These are phyloP conservation scores for Aureobasidium pullulans DNA, from an alignment of 2,329 filamentous ascomycete species.

Conservation along the genomic window DNA sequence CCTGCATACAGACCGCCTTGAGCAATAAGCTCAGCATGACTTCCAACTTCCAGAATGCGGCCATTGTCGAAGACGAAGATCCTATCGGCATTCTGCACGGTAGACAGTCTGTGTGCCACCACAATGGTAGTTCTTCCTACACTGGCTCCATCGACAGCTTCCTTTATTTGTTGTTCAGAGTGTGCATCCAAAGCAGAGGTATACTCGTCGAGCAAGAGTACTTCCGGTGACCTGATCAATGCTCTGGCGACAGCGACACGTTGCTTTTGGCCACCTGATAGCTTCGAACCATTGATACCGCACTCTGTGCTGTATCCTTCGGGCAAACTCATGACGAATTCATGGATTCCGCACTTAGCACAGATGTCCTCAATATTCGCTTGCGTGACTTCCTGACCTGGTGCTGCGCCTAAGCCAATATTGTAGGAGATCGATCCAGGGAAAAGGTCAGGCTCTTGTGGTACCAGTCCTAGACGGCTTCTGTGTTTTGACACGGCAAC, in stretches of 20 bases:
- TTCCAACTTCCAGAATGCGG: constrained; percentile 53
- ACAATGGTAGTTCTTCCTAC: constrained; percentile 57
- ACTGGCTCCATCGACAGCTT: constrained; percentile 34
- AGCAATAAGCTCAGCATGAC: constrained; percentile 51
- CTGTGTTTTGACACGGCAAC: constrained; percentile 31
- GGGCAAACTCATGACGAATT: constrained; percentile 40
- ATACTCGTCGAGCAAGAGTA: constrained; percentile 41
- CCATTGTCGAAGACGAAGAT: constrained; percentile 71
- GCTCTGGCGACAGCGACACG: constrained; percentile 40
- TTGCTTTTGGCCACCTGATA: constrained; percentile 41
- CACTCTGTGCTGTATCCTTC: constrained; percentile 42
- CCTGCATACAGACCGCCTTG: constrained; percentile 36
- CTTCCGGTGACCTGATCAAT: constrained; percentile 38
- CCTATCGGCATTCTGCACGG: constrained; percentile 70
- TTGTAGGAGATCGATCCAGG: constrained; percentile 39
- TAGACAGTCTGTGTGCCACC: constrained; percentile 70
- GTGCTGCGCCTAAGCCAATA: constrained; percentile 31
- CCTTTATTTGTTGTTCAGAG: constrained; percentile 36
- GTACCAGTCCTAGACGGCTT: constrained; percentile 35
- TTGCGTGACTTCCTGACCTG: constrained; percentile 21
- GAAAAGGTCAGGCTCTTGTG: constrained; percentile 41
- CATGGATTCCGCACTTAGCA: constrained; percentile 38
- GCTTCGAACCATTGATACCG: constrained; percentile 33
- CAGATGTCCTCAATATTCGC: constrained; percentile 30
- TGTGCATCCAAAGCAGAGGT: constrained; percentile 41